A percentile compares a stretch with the other conserved stretches of the same genome.
phyloP scores from a whole-genome alignment of 805 yeast genomes.

The Candida nonsorbophila region DNA sequence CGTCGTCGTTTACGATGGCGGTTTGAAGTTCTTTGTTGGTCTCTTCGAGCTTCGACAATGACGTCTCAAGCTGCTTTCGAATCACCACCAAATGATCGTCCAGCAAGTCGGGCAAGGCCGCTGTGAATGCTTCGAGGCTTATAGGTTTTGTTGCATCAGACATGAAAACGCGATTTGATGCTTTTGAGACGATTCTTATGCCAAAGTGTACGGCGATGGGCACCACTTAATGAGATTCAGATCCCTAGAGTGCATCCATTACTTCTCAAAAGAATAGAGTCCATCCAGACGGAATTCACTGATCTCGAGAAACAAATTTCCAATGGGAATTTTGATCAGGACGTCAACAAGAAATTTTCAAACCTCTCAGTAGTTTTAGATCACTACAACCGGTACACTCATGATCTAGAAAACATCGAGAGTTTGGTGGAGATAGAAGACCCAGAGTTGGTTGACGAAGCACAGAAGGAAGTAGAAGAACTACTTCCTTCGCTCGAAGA shows the following conservation, averaged over 20 bases:
- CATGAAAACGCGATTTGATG: conserved; percentile 9
- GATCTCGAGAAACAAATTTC: conserved; percentile 21
- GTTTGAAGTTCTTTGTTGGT: conserved; percentile 46
- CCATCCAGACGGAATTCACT: conserved; percentile 21
- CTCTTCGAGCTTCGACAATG: conserved; percentile 43
- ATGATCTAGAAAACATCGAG: conserved; percentile 18
- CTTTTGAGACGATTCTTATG: no score
- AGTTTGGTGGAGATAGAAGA: conserved; percentile 31
- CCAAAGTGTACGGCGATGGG: no score
- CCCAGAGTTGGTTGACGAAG: conserved; percentile 47
- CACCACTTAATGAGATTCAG: no score
- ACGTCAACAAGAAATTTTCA: conserved; percentile 25
- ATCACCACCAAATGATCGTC: conserved; percentile 24
- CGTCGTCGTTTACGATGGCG: conserved; percentile 31
- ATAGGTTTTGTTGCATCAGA: conserved; percentile 19
- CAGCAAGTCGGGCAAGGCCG: conserved; percentile 50
- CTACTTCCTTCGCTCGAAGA: conserved; percentile 40
- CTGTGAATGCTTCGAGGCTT: conserved; percentile 38
- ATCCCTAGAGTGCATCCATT: conserved; percentile 33
- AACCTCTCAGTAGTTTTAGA: conserved; percentile 25
- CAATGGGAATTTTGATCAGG: conserved; percentile 29
- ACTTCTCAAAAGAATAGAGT: conserved; percentile 30
- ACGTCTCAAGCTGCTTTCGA: conserved; percentile 21
- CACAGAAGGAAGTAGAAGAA: conserved; percentile 50
- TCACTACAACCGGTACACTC: conserved; percentile 21